A percentile compares a stretch with the other conserved stretches of the same genome.
These are phyloP conservation scores for Nannochloris sp. DNA, from an alignment of 139 green algal genomes.

Conservation along the genomic window DNA sequence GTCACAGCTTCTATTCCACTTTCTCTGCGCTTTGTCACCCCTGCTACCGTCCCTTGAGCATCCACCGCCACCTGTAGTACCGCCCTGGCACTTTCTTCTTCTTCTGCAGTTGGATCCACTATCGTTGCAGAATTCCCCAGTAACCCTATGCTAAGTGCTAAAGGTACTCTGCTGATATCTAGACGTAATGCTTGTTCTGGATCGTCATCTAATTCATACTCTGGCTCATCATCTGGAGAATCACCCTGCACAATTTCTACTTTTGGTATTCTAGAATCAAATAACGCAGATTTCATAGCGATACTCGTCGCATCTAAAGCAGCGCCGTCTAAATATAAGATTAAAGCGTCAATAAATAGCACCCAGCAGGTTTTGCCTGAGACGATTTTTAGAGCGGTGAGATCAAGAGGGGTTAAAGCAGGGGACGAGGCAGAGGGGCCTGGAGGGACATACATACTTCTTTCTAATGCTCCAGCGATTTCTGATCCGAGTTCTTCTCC, in stretches of 20 bases:
- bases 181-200: not conserved
- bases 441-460: constrained; percentile 21
- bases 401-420: constrained; percentile 24
- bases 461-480: constrained; percentile 46
- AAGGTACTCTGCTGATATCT: not conserved
- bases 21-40: constrained; percentile 28
- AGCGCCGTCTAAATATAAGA: constrained; percentile 76
- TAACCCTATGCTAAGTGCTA: not conserved
- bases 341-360: constrained; percentile 72
- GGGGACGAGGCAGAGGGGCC: not conserved
- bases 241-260: constrained; percentile 5
- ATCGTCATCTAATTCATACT: constrained; percentile 19
- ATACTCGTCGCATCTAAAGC: constrained; percentile 69
- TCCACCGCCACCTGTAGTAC: constrained; percentile 32
- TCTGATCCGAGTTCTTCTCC: constrained; percentile 56
- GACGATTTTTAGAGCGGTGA: constrained; percentile 60
- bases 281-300: constrained; percentile 37
- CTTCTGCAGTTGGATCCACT: constrained; percentile 1
- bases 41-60: constrained; percentile 17
- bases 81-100: constrained; percentile 1
- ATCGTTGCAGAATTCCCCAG: not conserved
- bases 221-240: constrained; percentile 6
- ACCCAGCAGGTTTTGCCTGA: constrained; percentile 72
- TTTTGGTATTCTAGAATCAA: not conserved
- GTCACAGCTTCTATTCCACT: constrained; percentile 1